Base-by-base conservation (phyloP, 2,329 filamentous ascomycete species). In the Colletotrichum sp. region DNA sequence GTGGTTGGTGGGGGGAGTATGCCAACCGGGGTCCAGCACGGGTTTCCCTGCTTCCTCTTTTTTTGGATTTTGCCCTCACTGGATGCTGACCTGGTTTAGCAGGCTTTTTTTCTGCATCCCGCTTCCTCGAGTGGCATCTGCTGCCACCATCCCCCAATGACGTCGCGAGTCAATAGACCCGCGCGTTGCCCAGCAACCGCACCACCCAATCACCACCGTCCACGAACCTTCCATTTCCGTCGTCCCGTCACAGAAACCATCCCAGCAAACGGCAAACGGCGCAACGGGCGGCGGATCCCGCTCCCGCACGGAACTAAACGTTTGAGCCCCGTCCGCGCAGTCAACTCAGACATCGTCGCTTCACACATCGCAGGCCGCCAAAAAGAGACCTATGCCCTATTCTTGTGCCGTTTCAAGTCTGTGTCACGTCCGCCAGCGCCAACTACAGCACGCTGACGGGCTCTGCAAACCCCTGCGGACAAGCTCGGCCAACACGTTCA, bases 81-180 rank as follows among this genome's bases (percentile, higher is more conserved):
- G 26, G 30, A 21, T 34, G 10, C 15, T 34, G 18, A 36, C 34
- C 60, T 32, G 32, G 39, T n/a, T 26, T 64, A 16, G 30, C 32
- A 36, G 12, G 30, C 32, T 15, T 26, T 32, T 44, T 39, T 26
- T 18, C 36, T 62, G 28, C 24, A 28, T 30, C 15, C 26, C 18
- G 57, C 26, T 13, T 18, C 18, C 16, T 21, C 60, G 15, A 64
- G 21, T 32, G 24, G n/a, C 21, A 21, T 64, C 24, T 21, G 62
- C 21, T 64, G 62, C 8, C 32, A 36, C 32, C n/a, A 34, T 68
- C n/a, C 66, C 15, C 18, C 28, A 66, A 81, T 85, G 82, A 84
- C 83, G 82, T 84, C 81, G 78, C 39, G 18, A 80, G 81, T 84
- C 84, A 84, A 82, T 49, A 83, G 32, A 32, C 9, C 5, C 8